Percentiles rank a stretch among this genome's conserved stretches.
Evolutionary conservation across 768 basidiomycete genomes (phyloP).

Genomic region (Pulveroboletus sp.): DNA sequence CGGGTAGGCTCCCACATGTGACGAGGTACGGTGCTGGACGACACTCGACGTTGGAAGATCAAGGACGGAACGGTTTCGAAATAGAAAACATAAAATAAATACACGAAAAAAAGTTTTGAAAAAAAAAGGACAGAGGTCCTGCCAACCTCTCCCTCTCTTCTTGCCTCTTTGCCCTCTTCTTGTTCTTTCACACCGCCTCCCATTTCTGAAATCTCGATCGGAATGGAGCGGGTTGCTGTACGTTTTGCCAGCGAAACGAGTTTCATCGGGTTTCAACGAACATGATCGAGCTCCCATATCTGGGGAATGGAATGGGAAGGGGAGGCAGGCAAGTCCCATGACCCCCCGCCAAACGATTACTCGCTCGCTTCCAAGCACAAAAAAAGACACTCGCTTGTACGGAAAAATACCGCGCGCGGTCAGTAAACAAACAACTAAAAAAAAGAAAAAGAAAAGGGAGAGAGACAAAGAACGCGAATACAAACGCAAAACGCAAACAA

Average conservation of each 20-base stretch:
- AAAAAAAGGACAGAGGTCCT: not conserved
- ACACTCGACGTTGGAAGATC: no score
- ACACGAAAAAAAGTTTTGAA: not conserved
- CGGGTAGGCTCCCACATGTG: not conserved
- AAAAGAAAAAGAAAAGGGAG: not conserved
- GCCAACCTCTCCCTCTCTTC: not conserved
- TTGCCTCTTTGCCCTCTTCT: not conserved
- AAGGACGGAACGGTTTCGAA: not conserved
- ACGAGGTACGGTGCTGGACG: no score
- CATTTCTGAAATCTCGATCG: conserved; percentile 1
- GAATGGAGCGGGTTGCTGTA: conserved; percentile 5
- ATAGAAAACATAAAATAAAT: not conserved
- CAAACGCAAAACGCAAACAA: not conserved
- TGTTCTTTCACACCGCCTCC: not conserved
- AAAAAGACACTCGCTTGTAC: not conserved
- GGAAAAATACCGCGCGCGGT: no score
- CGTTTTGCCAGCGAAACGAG: conserved; percentile 1
- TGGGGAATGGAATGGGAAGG: not conserved
- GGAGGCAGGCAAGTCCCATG: not conserved
- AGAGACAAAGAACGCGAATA: not conserved
- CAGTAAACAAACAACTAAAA: not conserved
- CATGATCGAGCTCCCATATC: not conserved
- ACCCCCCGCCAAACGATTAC: not conserved
- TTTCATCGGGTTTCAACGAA: not conserved
- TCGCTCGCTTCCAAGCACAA: not conserved